These are phyloP conservation scores for Euclidium syriacum DNA, from an alignment of 345 rosid species.

Conservation along the genomic window DNA sequence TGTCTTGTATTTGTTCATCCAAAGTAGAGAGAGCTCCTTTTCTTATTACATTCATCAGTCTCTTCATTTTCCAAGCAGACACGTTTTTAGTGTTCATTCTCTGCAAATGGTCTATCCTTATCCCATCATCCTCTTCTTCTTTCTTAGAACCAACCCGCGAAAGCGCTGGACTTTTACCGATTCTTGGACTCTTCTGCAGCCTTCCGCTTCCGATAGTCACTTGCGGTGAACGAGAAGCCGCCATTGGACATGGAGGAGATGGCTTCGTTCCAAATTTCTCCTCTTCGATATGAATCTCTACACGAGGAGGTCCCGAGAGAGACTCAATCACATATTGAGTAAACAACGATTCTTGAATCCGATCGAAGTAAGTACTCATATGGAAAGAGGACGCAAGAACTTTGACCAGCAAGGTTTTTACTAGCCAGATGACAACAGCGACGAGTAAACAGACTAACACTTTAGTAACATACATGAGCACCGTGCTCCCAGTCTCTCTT, in stretches of 20 bases:
- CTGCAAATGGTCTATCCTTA: constrained; percentile 68
- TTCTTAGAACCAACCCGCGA: constrained; percentile 43
- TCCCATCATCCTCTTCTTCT: constrained; percentile 37
- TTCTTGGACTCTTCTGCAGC: constrained; percentile 37
- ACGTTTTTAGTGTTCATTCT: constrained; percentile 71
- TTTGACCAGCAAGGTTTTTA: constrained; percentile 75
- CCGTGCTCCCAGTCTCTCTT: constrained; percentile 33
- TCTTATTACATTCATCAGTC: constrained; percentile 61
- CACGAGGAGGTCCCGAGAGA: constrained; percentile 68
- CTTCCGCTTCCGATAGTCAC: constrained; percentile 39
- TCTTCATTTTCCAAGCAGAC: constrained; percentile 98
- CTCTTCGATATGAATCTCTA: constrained; percentile 51
- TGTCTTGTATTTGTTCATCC: constrained; percentile 67
- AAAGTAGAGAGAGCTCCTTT: constrained; percentile 71
- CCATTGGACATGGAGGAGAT: constrained; percentile 42
- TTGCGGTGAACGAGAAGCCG: constrained; percentile 31
- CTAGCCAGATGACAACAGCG: constrained; percentile 68
- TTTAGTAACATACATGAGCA: constrained; percentile 51
- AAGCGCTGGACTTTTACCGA: constrained; percentile 42
- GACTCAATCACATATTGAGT: constrained; percentile 76
- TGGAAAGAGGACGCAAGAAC: constrained; percentile 93
- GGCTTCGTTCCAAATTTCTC: constrained; percentile 39
- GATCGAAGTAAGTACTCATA: constrained; percentile 82
- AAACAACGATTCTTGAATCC: constrained; percentile 85
- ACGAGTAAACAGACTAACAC: constrained; percentile 64